Evolutionary conservation across 208 protist species (phyloP).

Genomic region (Crithidia mellificae): DNA sequence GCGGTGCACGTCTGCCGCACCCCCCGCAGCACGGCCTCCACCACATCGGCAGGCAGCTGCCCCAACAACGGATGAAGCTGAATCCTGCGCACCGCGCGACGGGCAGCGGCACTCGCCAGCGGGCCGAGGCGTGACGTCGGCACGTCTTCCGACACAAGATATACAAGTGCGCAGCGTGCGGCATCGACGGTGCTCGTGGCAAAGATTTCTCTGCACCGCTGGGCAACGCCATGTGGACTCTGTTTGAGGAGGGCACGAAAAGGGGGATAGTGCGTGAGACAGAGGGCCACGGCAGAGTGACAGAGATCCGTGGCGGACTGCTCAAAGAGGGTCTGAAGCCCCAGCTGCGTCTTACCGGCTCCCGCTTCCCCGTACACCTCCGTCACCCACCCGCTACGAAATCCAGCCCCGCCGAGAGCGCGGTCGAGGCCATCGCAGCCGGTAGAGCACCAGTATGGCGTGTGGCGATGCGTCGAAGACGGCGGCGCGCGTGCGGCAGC

Average conservation of each 20-base stretch:
- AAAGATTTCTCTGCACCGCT: slow-evolving; percentile 7
- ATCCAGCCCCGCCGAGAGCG: slow-evolving; percentile 44
- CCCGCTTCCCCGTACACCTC: slow-evolving; percentile 77
- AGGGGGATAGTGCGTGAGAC: slow-evolving; percentile 6
- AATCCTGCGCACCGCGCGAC: slow-evolving; percentile 15
- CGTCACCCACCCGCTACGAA: slow-evolving; percentile 57
- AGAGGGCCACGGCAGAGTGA: slow-evolving; percentile 14
- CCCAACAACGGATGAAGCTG: slow-evolving; percentile 28
- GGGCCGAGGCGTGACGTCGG: slow-evolving; percentile 36
- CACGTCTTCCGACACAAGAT: slow-evolving; percentile 67
- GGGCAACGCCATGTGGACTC: background rate
- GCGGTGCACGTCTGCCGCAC: slow-evolving; percentile 34
- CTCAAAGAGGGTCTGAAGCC: slow-evolving; percentile 61
- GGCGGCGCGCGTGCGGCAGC: background rate
- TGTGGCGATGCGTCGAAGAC: no score
- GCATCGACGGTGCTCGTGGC: background rate
- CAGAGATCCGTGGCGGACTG: slow-evolving; percentile 38
- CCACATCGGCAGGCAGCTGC: slow-evolving; percentile 21
- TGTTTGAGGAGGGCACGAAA: background rate
- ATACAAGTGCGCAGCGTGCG: slow-evolving; percentile 38
- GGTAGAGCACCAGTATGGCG: slow-evolving; percentile 38
- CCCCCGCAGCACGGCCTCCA: slow-evolving; percentile 11
- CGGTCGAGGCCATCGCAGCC: slow-evolving; percentile 39
- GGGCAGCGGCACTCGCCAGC: slow-evolving; percentile 32
- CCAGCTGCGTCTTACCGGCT: slow-evolving; percentile 80